Evolutionary conservation across 2,329 filamentous ascomycete species (phyloP), one percentile per base, ranked within the genome.

Genomic region (Trichoderma sp.): DNA sequence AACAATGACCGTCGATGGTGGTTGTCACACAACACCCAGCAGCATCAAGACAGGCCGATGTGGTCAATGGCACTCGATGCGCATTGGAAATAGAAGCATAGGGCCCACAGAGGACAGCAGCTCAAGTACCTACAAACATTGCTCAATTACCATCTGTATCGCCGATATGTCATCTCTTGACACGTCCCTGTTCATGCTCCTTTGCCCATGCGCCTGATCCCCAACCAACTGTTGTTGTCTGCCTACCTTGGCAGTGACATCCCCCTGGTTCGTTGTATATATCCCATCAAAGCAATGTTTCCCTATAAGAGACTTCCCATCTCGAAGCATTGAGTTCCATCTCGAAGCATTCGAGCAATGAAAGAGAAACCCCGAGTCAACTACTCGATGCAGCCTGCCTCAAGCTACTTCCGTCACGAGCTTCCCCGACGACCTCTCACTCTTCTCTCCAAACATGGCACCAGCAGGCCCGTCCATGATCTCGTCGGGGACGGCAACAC

Each of bases 401-500:
- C 75, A 84, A 24, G 76, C 76, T 60, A 86, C 82, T 73, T 87
- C 84, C 69, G 86, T 78, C 9, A 86, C 81, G 80, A 85, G 81
- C 75, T 83, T 85, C 12, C 78, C 76, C 19, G 74, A 68, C n/a
- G 70, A 69, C 24, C 43, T 26, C 19, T 47, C 19, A 41, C 26
- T 44, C 26, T 56, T 57, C 43, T 44, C 30, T 19, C 73, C 74
- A 72, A 92, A 90, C 5, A 90, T 74, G 41, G 75, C 78, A 4
- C 90, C 90, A 0, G 81, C 79, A 0, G 90, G 89, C 0, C 83
- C 83, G 10, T 82, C 81, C 30, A 93, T 73, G 80, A 92, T 88
- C 72, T 91, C 89, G 5, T 84, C 82, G 0, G 90, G 88, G 12
- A 93, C 85, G 26, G 82, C 86, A 7, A 93, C 77, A 3, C 80